Evolutionary conservation across 75 land plant genomes (phyloP).

Genomic region (Selaginella moellendorffii): DNA sequence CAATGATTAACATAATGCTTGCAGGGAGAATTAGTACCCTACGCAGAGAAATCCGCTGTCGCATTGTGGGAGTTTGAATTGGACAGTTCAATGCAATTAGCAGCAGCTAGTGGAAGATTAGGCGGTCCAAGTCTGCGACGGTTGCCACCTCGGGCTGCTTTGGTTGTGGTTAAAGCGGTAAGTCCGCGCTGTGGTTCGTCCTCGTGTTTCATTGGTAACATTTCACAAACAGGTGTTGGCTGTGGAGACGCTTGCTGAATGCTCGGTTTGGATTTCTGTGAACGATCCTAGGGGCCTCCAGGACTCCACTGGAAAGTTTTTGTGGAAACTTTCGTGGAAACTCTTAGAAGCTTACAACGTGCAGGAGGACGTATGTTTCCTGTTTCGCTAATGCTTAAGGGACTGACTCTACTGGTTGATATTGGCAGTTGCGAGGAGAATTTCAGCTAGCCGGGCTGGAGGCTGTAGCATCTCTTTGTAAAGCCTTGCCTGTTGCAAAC

Average conservation of each 20-base stretch:
- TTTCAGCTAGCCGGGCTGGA: background rate
- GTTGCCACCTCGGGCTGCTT: conserved; percentile 33
- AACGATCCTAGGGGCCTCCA: background rate
- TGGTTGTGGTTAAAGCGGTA: conserved; percentile 70
- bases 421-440: background rate
- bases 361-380: background rate
- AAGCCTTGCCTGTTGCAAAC: background rate
- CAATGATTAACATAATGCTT: conserved; percentile 5
- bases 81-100: conserved; percentile 17
- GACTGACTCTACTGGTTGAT: background rate
- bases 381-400: background rate
- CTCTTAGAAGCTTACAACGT: background rate
- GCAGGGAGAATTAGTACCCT: conserved; percentile 54
- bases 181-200: background rate
- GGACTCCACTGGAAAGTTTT: background rate
- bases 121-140: conserved; percentile 80
- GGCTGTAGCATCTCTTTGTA: background rate
- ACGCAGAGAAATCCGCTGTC: conserved; percentile 34
- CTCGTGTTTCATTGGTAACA: background rate
- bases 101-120: conserved; percentile 53
- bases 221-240: background rate
- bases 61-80: conserved; percentile 38
- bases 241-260: background rate
- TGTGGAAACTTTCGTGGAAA: background rate
- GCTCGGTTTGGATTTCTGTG: background rate